Percentiles rank a stretch among this genome's conserved stretches.
Evolutionary conservation across 164 flowering plant genomes (phyloP).

Genomic region (Taxillus chinensis): DNA sequence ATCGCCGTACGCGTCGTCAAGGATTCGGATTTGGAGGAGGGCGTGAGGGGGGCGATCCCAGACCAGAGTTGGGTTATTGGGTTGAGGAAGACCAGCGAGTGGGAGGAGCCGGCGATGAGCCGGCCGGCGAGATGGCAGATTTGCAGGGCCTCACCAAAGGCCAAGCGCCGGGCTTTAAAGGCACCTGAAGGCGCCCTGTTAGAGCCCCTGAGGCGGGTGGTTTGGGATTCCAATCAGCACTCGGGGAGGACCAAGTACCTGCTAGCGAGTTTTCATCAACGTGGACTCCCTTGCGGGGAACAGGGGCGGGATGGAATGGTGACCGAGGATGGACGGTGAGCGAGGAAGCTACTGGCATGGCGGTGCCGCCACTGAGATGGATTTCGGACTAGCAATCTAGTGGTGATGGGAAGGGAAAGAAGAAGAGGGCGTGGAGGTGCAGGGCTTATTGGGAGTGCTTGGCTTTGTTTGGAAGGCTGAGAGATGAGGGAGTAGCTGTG

Average conservation of each 20-base stretch:
- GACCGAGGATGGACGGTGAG: conserved; percentile 29
- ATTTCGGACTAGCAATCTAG: conserved; percentile 36
- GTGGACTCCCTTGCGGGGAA: conserved; percentile 11
- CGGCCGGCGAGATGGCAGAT: conserved; percentile 3
- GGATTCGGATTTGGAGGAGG: conserved; percentile 19
- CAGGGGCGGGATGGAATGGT: conserved; percentile 35
- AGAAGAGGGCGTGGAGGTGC: conserved; percentile 11
- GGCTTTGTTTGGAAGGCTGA: conserved; percentile 67
- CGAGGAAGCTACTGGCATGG: conserved; percentile 16
- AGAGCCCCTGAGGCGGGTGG: conserved; percentile 57
- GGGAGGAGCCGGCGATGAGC: not conserved
- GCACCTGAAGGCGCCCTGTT: conserved; percentile 65
- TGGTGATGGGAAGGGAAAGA: conserved; percentile 10
- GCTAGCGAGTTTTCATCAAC: conserved; percentile 60
- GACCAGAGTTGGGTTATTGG: conserved; percentile 37
- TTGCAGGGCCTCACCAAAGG: conserved; percentile 18
- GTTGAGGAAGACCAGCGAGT: conserved; percentile 27
- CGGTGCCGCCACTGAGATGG: conserved; percentile 15
- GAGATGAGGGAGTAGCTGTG: conserved; percentile 81
- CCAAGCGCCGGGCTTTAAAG: conserved; percentile 42
- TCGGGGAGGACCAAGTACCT: conserved; percentile 44
- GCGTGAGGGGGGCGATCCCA: conserved; percentile 18
- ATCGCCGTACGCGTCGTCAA: conserved; percentile 22
- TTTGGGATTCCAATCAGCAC: conserved; percentile 24
- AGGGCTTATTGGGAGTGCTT: conserved; percentile 94